Base-by-base conservation (phyloP, 768 basidiomycete species). In the Amanita pseudoporphyria region DNA sequence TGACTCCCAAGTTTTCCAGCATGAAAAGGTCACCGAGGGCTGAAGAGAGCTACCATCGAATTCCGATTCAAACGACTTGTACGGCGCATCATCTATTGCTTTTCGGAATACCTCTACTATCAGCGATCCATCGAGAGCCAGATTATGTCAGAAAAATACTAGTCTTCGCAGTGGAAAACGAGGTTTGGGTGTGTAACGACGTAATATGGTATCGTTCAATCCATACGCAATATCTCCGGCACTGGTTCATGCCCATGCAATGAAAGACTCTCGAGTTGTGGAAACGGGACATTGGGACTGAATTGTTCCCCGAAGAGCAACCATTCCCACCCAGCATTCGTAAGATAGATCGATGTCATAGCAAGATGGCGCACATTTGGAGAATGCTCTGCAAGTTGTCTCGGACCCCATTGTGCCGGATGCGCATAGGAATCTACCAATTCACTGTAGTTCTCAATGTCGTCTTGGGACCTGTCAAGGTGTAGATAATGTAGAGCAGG, bases 401-500 rank as follows among this genome's bases (percentile, higher is more conserved):
- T 18, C 16, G 37, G 26, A 22, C 19, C 32, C n/a, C 7, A 3
- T 13, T n/a, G 35, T 9, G 16, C 13, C n/a, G 35, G 22, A 18
- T 16, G 24, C 6, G 35, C 14, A 3, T 26, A 10, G 13, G 14
- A 37, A 4, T 22, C 21, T 22, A 13, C 9, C 33, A 33, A 47
- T 13, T 21, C 33, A 33, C n/a, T 24, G 45, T 22, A 41, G 14
- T 22, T 26, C 6, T 16, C 7, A 24, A 16, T 14, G 26, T 28
- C 26, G 26, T 19, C 45, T 14, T 47, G 52, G 32, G 52, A 42
- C 16, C 52, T 39, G n/a, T 53, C 52, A 2, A 53, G 24, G 31
- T 49, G 47, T 10, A 53, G 14, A 38, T 53, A 26, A 9, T 26
- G 52, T n/a, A 53, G 30, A 9, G 30, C 47, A 6, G 52, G 52